Percentiles rank a stretch among this genome's conserved stretches.
Conservation (phyloP, 495 filamentous ascomycete genomes). For the Neurospora intermedia region DNA sequence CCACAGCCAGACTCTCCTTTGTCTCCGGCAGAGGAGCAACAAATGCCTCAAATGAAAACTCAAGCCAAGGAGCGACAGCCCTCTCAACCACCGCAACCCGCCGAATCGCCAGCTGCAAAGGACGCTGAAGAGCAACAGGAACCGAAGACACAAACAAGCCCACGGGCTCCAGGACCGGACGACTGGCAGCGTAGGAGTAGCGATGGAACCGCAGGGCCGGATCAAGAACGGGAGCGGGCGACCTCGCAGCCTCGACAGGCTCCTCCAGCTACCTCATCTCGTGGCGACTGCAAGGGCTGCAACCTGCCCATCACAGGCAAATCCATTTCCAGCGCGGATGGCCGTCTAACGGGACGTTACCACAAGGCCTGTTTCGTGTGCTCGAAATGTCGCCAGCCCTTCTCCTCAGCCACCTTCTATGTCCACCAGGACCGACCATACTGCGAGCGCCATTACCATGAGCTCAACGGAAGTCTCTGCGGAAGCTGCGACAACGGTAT, state of each 20-base stretch:
- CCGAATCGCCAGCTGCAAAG: neutral
- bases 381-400: conserved; percentile 68
- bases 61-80: neutral
- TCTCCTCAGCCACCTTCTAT: conserved; percentile 86
- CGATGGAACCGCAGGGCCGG: neutral
- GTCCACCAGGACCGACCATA: conserved; percentile 78
- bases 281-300: conserved; percentile 80
- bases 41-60: neutral
- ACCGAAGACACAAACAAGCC: neutral
- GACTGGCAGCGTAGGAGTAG: neutral
- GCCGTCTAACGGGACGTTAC: conserved; percentile 84
- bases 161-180: neutral
- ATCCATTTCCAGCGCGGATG: conserved; percentile 87
- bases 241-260: conserved; percentile 11
- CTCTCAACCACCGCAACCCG: neutral
- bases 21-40: conserved; percentile 11
- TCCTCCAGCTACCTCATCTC: conserved; percentile 20
- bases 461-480: conserved; percentile 79
- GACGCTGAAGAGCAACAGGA: neutral
- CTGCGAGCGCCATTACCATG: conserved; percentile 89
- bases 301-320: conserved; percentile 71
- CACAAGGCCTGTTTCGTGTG: conserved; percentile 93
- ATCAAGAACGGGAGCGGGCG: neutral
- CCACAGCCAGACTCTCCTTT: neutral
- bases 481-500: conserved; percentile 71